Conservation (phyloP, 352 stramenopile genomes). For the Phytopythium helicoides region DNA sequence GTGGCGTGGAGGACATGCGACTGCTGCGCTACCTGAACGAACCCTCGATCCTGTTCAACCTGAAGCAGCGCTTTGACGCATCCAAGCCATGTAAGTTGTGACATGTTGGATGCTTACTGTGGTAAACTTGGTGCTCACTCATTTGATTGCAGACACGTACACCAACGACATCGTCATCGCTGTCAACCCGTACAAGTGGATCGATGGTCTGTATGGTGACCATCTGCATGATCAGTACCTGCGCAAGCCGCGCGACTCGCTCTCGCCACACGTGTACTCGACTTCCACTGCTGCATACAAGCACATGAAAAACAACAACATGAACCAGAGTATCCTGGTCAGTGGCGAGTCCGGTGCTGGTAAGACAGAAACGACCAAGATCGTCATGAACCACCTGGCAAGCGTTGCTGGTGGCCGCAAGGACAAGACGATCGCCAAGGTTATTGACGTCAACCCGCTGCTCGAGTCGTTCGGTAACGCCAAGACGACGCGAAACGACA, state of each 20-base stretch:
- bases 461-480: constrained; percentile 95
- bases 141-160: constrained; percentile 84
- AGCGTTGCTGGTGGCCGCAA: constrained; percentile 79
- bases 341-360: constrained; percentile 85
- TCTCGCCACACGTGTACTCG: constrained; percentile 82
- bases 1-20: constrained; percentile 86
- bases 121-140: neutral
- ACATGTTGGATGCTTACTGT: neutral
- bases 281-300: constrained; percentile 86
- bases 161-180: constrained; percentile 98
- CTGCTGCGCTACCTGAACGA: constrained; percentile 90
- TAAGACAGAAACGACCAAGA: constrained; percentile 98
- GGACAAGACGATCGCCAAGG: constrained; percentile 88
- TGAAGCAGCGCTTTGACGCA: constrained; percentile 88
- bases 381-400: constrained; percentile 89
- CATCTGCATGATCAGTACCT: constrained; percentile 84
- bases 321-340: constrained; percentile 88
- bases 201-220: constrained; percentile 90
- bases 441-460: constrained; percentile 92
- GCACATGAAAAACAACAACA: constrained; percentile 68
- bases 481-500: constrained; percentile 94
- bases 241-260: constrained; percentile 56
- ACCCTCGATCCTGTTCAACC: constrained; percentile 92
- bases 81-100: constrained; percentile 84
- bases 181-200: constrained; percentile 97